Conservation (phyloP, 176 grass and related monocot species). For the Tuctoria greenei region DNA sequence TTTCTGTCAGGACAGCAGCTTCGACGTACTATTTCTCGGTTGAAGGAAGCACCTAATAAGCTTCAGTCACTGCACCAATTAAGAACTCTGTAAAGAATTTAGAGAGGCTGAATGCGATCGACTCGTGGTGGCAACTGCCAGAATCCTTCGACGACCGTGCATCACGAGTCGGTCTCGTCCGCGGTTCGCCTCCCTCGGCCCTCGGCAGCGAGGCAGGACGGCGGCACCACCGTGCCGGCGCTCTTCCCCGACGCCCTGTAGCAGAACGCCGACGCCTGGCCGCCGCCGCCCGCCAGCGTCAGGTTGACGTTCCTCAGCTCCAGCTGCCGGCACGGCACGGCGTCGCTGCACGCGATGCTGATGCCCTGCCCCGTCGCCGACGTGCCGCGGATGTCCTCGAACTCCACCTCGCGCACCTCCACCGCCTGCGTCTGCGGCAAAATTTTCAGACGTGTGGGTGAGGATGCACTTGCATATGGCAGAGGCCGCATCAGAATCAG, state of each 20-base stretch:
- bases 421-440: conserved; percentile 55
- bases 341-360: conserved; percentile 64
- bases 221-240: conserved; percentile 39
- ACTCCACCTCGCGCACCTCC: conserved; percentile 52
- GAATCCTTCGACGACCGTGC: not conserved
- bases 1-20: not conserved
- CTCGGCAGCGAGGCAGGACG: conserved; percentile 50
- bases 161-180: no score
- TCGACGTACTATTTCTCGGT: not conserved
- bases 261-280: conserved; percentile 40
- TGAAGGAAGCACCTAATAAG: not conserved
- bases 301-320: conserved; percentile 54
- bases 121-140: not conserved
- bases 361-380: conserved; percentile 58
- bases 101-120: not conserved
- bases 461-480: not conserved
- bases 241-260: conserved; percentile 54
- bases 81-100: not conserved
- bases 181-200: not conserved
- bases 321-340: conserved; percentile 52
- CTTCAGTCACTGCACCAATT: not conserved
- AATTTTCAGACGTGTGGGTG: not conserved
- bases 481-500: not conserved
- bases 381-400: conserved; percentile 53
- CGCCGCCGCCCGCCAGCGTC: conserved; percentile 43